Base-by-base conservation (phyloP, 2,329 filamentous ascomycete genomes). In the Trichophyton equinum region DNA sequence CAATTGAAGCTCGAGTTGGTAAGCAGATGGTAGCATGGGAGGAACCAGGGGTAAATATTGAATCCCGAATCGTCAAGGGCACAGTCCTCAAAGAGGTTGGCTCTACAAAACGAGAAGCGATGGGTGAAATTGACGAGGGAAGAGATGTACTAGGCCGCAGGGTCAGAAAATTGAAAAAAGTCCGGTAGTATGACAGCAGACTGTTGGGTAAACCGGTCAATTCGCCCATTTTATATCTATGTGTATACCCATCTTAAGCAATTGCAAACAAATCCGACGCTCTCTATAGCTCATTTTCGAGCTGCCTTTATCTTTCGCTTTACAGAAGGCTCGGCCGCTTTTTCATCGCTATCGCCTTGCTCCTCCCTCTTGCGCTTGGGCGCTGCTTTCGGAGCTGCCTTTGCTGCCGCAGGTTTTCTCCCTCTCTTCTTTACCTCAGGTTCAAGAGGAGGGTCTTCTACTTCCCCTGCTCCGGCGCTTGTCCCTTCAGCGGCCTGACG, bases 21-120 rank as follows among this genome's bases (percentile, higher is more conserved):
- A 80, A 83, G 64, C 80, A 89, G 73, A 89, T 99, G 88, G 85
- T 83, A 53, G 84, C 85, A 63, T 99, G 91, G 86, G 75, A 81
- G 59, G 92, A 97, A 73, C 90, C 95, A 68, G 89, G 89, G 0
- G 94, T 99, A 60, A 97, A 90, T 75, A 77, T 99, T n/a, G 92
- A 97, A 78, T 88, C 86, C 1, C 81, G 94, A 61, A 90, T 99
- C 25, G 79, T 96, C 56, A 82, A 88, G 60, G 91, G 95, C 65
- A 85, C 86, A 8, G 67, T 75, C 40, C 76, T 99, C 70, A 96
- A 95, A 80, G 74, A 89, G 53, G 94, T 99, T 4, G 87, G 88
- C n/a, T 89, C 95, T 78, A 95, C 92, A 82, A 96, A 96, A 81
- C 82, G 91, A 61, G 91, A 96, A 75, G 94, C 92, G 0, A 72